phyloP scores from a whole-genome alignment of 495 filamentous ascomycete species.

The Amniculicola lignicola region DNA sequence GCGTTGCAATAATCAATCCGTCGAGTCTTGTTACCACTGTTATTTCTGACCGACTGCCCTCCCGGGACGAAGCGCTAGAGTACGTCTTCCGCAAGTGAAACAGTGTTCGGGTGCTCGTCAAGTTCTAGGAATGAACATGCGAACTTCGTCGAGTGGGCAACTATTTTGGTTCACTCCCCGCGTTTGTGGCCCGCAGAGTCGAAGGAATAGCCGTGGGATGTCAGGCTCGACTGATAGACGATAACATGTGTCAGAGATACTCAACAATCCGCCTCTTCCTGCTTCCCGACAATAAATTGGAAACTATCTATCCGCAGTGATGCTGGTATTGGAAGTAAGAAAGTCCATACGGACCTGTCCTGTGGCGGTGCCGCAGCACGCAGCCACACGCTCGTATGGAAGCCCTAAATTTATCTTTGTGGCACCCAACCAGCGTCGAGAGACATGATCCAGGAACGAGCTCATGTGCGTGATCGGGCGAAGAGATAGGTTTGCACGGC shows the following conservation, averaged over 20 bases:
- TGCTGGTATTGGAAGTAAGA: conserved; percentile 15
- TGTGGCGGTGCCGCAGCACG: conserved; percentile 23
- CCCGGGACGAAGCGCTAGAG: conserved; percentile 8
- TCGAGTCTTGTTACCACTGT: no score
- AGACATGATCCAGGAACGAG: conserved; percentile 9
- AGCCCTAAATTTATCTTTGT: conserved; percentile 30
- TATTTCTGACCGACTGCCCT: not conserved
- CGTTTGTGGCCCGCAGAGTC: conserved; percentile 3
- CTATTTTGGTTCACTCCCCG: conserved; percentile 27
- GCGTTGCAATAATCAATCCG: no score
- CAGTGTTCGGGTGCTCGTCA: not conserved
- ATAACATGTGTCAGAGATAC: conserved; percentile 18
- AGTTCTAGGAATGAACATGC: not conserved
- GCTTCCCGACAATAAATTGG: conserved; percentile 21
- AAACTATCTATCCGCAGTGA: conserved; percentile 1
- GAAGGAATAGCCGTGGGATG: conserved; percentile 16
- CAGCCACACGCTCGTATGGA: conserved; percentile 27
- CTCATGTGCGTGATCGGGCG: conserved; percentile 24
- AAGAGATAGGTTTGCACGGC: conserved; percentile 31
- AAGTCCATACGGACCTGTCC: conserved; percentile 2
- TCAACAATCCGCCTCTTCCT: conserved; percentile 2
- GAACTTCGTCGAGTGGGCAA: conserved; percentile 1
- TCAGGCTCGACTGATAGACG: not conserved
- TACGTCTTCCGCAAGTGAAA: not conserved
- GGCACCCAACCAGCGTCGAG: conserved; percentile 10